Evolutionary conservation across 805 yeast species (phyloP).

Genomic region (Naumovozyma dairenensis): DNA sequence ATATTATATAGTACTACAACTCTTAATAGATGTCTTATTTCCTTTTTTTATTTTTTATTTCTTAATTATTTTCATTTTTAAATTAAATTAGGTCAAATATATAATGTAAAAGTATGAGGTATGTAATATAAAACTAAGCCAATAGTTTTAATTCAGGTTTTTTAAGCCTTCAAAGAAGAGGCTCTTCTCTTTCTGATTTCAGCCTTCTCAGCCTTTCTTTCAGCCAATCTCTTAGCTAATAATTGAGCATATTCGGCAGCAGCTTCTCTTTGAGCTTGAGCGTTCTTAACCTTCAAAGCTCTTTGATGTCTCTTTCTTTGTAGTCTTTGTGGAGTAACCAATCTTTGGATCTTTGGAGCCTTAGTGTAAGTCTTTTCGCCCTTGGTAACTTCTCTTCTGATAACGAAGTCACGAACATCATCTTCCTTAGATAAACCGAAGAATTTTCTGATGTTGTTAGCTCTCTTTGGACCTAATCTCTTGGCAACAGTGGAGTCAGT

Average conservation of each 20-base stretch:
- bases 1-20: no score
- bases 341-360: conserved; percentile 99
- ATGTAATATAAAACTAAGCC: neutral
- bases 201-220: conserved; percentile 96
- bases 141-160: neutral
- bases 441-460: conserved; percentile 99
- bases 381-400: conserved; percentile 96
- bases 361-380: conserved; percentile 97
- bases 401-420: conserved; percentile 64
- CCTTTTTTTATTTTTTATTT: no score
- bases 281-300: conserved; percentile 88
- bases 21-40: no score
- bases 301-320: conserved; percentile 97
- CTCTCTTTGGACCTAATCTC: conserved; percentile 99
- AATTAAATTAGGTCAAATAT: neutral
- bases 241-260: conserved; percentile 99
- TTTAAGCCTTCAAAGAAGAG: conserved; percentile 90
- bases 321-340: conserved; percentile 96
- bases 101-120: neutral
- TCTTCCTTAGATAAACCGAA: conserved; percentile 59
- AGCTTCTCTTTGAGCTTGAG: conserved; percentile 98
- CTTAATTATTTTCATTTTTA: neutral
- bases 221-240: conserved; percentile 94
- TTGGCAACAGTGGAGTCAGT: conserved; percentile 92
- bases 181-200: conserved; percentile 99